Evolutionary conservation across 495 filamentous ascomycete genomes (phyloP), one percentile per base, ranked within the genome.

Genomic region (Collariella sp.): DNA sequence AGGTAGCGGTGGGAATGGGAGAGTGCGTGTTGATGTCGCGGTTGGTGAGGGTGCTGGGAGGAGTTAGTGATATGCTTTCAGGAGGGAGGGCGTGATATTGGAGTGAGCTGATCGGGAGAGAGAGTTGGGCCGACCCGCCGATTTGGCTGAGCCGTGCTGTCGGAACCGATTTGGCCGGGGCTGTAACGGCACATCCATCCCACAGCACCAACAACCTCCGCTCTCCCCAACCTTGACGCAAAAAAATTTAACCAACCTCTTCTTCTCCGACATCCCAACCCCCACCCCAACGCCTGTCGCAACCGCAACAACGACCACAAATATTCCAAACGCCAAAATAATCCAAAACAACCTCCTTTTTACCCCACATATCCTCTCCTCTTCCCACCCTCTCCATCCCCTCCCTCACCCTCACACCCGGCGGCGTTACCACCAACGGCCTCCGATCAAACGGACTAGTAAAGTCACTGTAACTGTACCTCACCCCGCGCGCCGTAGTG

Each of bases 261-360:
- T 11, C 33, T 34, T 33, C 29, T 18, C 40, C 22, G 11, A 16
- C 5, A 24, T 1, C 35, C 23, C 46, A 23, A 57, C 41, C 12
- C 48, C 55, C 3, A 52, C 47, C 4, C 55, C 55, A 3, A 57
- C 55, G 0, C 55, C 55, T 16, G 39, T n/a, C n/a, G 55, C 55
- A 13, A 57, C 19, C 5, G 29, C 39, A n/a, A 38, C 44, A 19
- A 58, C 49, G 1, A 50, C 42, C 42, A 58, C 16, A 29, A 50
- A 53, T 20, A 54, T 31, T 1, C 19, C 49, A 0, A 44, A 20
- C 13, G 43, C 55, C 36, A 58, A n/a, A 10, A 47, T 33, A 0
- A 50, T 15, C 50, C 50, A 53, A 33, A 53, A 58, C 12, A 26
- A n/a, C 36, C 23, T 26, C 33, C 44, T 36, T 29, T 23, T 45